Percentiles rank a stretch among this genome's conserved stretches.
These are phyloP conservation scores for Fusarium napiforme DNA, from an alignment of 2,329 filamentous ascomycete species.

Conservation along the genomic window DNA sequence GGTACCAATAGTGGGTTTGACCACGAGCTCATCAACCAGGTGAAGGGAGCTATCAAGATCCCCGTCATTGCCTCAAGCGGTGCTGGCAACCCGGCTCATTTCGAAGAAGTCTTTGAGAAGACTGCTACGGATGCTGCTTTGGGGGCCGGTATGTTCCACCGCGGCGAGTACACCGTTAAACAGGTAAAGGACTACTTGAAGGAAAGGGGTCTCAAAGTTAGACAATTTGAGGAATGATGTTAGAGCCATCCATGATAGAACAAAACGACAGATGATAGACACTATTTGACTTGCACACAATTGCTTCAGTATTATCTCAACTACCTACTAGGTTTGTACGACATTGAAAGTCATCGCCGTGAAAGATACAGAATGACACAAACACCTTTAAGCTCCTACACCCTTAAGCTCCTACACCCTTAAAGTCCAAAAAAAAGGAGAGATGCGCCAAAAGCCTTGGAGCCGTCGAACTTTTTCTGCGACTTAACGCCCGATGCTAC, in stretches of 20 bases:
- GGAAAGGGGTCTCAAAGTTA: conserved; percentile 78
- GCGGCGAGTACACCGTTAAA: conserved; percentile 92
- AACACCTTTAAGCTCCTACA: conserved; percentile 31
- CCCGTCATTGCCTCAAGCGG: conserved; percentile 96
- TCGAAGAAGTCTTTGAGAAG: conserved; percentile 87
- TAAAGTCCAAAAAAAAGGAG: conserved; percentile 16
- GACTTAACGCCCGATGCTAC: conserved; percentile 37
- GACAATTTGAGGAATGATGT: conserved; percentile 74
- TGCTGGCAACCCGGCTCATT: conserved; percentile 87
- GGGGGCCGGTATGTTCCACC: conserved; percentile 97
- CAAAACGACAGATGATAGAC: conserved; percentile 12
- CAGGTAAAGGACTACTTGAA: conserved; percentile 89
- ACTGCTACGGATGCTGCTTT: conserved; percentile 92
- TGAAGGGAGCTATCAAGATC: conserved; percentile 87
- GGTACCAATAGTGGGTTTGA: conserved; percentile 96
- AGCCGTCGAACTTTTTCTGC: conserved; percentile 26
- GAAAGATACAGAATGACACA: conserved; percentile 14
- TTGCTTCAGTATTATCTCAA: conserved; percentile 27
- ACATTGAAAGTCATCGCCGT: conserved; percentile 10
- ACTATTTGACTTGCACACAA: background rate
- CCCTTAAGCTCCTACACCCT: conserved; percentile 30
- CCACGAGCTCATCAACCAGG: conserved; percentile 86
- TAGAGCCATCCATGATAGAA: conserved; percentile 20
- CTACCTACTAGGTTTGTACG: conserved; percentile 21
- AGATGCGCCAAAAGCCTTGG: conserved; percentile 29